Conservation (phyloP, 768 basidiomycete species). For the Stropharia rugosoannulata region DNA sequence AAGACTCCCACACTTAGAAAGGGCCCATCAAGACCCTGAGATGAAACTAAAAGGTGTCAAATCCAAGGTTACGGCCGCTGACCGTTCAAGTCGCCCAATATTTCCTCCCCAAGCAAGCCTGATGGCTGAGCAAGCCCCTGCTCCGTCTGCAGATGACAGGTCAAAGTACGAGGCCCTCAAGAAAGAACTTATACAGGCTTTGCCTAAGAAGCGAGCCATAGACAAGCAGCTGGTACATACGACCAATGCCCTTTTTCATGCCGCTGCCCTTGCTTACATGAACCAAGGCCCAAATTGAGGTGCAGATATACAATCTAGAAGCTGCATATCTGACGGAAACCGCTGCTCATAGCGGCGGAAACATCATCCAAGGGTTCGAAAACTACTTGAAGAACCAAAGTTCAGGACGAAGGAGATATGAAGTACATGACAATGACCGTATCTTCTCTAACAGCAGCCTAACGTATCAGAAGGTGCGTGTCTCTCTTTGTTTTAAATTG, state of each 20-base stretch:
- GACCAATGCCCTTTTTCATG: background rate
- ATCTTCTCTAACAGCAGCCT: conserved; percentile 82
- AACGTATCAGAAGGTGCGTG: conserved; percentile 68
- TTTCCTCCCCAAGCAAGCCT: background rate
- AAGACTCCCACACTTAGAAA: conserved; percentile 4
- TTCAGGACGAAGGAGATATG: conserved; percentile 65
- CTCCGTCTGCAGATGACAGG: conserved; percentile 64
- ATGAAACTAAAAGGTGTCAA: conserved; percentile 7
- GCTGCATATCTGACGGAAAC: conserved; percentile 77
- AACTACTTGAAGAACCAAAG: conserved; percentile 81
- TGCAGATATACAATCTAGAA: conserved; percentile 78
- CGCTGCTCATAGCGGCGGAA: conserved; percentile 73
- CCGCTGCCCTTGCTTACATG: background rate
- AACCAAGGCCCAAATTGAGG: conserved; percentile 69
- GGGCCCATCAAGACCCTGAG: conserved; percentile 7
- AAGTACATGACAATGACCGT: conserved; percentile 75
- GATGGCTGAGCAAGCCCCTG: conserved; percentile 39
- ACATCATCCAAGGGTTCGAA: conserved; percentile 87
- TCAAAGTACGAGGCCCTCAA: conserved; percentile 69
- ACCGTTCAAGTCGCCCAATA: conserved; percentile 4
- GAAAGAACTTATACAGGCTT: conserved; percentile 71
- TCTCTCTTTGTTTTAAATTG: background rate
- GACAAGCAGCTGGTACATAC: conserved; percentile 75
- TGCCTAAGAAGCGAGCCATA: conserved; percentile 70
- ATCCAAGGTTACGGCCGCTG: conserved; percentile 5